These are phyloP conservation scores for Tilletia setariae DNA, from an alignment of 1,284 basidiomycete genomes.

Conservation along the genomic window DNA sequence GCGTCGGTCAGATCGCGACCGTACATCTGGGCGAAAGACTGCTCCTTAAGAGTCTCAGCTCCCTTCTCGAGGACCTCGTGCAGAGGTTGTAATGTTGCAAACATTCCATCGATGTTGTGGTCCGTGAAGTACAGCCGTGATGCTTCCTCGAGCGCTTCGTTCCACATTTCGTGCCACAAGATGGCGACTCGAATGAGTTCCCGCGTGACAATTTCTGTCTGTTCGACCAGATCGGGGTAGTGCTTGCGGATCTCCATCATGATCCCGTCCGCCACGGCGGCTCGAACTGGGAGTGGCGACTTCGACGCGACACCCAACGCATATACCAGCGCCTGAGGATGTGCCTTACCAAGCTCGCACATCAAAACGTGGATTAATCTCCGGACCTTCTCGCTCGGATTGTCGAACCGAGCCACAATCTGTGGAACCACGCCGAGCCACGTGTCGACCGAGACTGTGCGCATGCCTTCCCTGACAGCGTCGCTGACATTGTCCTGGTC, in stretches of 20 bases:
- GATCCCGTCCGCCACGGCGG: conserved; percentile 78
- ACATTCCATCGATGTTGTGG: conserved; percentile 98
- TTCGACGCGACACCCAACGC: conserved; percentile 97
- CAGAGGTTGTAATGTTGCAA: conserved; percentile 84
- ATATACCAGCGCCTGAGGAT: conserved; percentile 96
- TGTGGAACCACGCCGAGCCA: conserved; percentile 99
- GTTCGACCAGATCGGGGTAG: conserved; percentile 80
- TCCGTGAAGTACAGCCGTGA: conserved; percentile 96
- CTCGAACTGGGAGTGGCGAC: conserved; percentile 79
- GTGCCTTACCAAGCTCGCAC: conserved; percentile 88
- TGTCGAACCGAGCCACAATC: conserved; percentile 98
- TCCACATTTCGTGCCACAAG: conserved; percentile 98
- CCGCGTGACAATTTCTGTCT: conserved; percentile 85
- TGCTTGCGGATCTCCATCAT: conserved; percentile 95
- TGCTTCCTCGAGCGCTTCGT: conserved; percentile 96
- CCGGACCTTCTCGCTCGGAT: conserved; percentile 80
- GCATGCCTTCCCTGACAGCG: conserved; percentile 84
- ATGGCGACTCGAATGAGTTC: conserved; percentile 97
- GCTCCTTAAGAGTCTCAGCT: conserved; percentile 92
- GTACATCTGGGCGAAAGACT: conserved; percentile 90
- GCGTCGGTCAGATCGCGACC: conserved; percentile 90
- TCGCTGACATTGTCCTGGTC: conserved; percentile 84
- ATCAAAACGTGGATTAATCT: conserved; percentile 85
- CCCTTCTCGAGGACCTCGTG: conserved; percentile 93
- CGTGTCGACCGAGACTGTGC: conserved; percentile 87